Percentiles rank a stretch among this genome's conserved stretches.
These are phyloP conservation scores for Penicillium occitanis DNA, from an alignment of 2,329 filamentous ascomycete species.

Conservation along the genomic window DNA sequence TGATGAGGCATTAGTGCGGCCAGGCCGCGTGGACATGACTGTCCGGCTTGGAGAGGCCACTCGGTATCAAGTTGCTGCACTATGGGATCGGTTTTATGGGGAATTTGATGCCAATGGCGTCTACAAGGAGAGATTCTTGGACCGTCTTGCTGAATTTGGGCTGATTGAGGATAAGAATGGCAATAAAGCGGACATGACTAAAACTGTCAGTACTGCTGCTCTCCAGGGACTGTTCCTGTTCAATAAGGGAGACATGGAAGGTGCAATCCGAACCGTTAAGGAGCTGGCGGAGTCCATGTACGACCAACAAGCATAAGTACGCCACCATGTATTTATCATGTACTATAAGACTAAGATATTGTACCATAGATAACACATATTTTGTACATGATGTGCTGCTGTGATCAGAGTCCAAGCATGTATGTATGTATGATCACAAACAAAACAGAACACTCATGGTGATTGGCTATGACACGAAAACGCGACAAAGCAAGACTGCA, in stretches of 20 bases:
- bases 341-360: background rate
- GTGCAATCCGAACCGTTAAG: constrained; percentile 78
- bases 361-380: background rate
- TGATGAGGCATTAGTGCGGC: constrained; percentile 83
- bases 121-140: constrained; percentile 68
- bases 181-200: constrained; percentile 46
- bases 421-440: background rate
- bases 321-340: background rate
- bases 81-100: constrained; percentile 96
- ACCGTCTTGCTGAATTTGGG: constrained; percentile 66
- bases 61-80: constrained; percentile 74
- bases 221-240: constrained; percentile 93
- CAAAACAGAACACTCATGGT: background rate
- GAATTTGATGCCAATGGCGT: constrained; percentile 68
- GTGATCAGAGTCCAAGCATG: background rate
- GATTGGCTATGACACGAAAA: background rate
- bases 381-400: background rate
- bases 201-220: constrained; percentile 78
- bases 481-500: background rate
- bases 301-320: constrained; percentile 20
- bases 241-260: constrained; percentile 87
- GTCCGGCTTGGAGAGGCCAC: constrained; percentile 86
- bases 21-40: constrained; percentile 91
- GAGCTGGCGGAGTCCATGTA: constrained; percentile 36
- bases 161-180: constrained; percentile 62